Base-by-base conservation (phyloP, 768 basidiomycete genomes). In the Polyporus arcularius region DNA sequence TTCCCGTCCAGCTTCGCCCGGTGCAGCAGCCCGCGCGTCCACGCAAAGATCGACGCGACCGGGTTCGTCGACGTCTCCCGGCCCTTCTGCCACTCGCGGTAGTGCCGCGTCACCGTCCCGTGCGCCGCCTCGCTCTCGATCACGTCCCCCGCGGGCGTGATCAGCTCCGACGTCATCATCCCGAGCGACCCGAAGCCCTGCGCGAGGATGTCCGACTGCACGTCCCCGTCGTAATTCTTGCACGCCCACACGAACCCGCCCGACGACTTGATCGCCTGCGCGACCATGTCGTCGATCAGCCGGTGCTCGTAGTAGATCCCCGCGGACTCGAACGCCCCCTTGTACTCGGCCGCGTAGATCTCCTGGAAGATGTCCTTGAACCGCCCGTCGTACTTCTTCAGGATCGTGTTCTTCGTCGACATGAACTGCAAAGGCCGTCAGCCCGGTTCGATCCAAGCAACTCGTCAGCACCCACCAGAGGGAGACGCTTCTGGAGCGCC, bases 301-400 rank as follows among this genome's bases (percentile, higher is more conserved):
- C 97, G 91, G 77, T 99, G 97, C 78, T 98, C 97, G 72, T 94
- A 94, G 79, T 90, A 93, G 67, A 92, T 88, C 8, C 86, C 87
- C 6, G 79, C 76, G 12, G 77, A 81, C 62, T 93, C 87, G 69
- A 89, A 95, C 55, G 79, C 77, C 1, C 79, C 61, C 72, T 88
- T 88, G 82, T 94, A 95, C 58, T 86, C 75, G 80, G 79, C 69
- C 7, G 96, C 92, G 73, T 94, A 99, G 69, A 98, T 88, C 70
- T 97, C 94, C 74, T 98, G 88, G 88, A 99, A 97, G 72, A 96
- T 95, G 70, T 99, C 97, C 81, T 99, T 99, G 86, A 98, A 99
- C 32, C 96, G 86, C 46, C 97, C 97, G 70, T 98, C 97, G 74
- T 99, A 99, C 72, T 89, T 95, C 80, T 99, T 96, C 71, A 96